A percentile compares a stretch with the other conserved stretches of the same genome.
These are phyloP conservation scores for Pseudoturritis turrita DNA, from an alignment of 345 rosid species.

Conservation along the genomic window DNA sequence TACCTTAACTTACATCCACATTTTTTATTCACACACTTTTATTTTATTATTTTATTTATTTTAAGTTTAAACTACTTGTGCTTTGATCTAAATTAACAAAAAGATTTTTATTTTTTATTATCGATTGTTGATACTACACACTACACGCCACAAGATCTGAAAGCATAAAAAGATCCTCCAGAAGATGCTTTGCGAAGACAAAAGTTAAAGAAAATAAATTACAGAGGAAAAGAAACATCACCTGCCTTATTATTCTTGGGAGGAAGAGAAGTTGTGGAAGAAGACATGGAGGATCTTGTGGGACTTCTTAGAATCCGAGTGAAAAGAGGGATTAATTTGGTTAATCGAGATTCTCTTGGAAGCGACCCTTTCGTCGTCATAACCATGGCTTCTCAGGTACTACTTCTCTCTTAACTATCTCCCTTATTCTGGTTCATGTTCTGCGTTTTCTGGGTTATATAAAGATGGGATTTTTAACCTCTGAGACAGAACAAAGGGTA, in stretches of 20 bases:
- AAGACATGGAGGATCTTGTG: constrained; percentile 33
- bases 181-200: background rate
- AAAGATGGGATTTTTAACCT: background rate
- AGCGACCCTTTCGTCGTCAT: constrained; percentile 53
- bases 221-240: background rate
- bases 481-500: background rate
- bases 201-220: background rate
- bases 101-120: too few relatives aligned
- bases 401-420: background rate
- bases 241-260: background rate
- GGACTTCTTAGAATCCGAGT: constrained; percentile 48
- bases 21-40: too few relatives aligned
- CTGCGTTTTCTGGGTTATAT: too few relatives aligned
- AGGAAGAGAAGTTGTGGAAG: background rate
- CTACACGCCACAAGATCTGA: too few relatives aligned
- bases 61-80: too few relatives aligned
- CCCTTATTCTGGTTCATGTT: background rate
- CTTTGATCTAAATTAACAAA: too few relatives aligned
- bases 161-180: background rate
- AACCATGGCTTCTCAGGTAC: constrained; percentile 42
- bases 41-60: too few relatives aligned
- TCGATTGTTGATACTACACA: too few relatives aligned
- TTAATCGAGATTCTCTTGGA: constrained; percentile 32
- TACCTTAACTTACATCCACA: too few relatives aligned
- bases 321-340: constrained; percentile 38